Conservation (phyloP, 2,329 filamentous ascomycete species). For the Fusarium sp. region DNA sequence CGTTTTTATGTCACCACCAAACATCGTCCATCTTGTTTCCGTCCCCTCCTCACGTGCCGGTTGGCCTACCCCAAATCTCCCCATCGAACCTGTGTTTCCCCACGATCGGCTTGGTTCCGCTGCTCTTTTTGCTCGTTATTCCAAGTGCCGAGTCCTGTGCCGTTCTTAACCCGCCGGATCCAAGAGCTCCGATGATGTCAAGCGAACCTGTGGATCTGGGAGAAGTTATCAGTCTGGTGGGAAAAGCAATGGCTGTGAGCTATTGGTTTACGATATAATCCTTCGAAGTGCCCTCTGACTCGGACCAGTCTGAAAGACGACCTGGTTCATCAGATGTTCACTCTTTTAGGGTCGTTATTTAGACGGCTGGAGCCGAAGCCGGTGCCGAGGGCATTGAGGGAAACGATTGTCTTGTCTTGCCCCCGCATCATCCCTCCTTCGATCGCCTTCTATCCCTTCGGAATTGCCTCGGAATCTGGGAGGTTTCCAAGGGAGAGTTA, state of each 20-base stretch:
- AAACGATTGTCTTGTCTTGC: background rate
- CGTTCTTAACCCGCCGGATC: background rate
- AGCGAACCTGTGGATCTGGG: background rate
- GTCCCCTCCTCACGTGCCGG: slow-evolving; percentile 5
- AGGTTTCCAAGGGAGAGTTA: background rate
- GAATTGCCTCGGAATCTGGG: background rate
- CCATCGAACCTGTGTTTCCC: background rate
- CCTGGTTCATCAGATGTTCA: background rate
- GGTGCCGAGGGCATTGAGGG: slow-evolving; percentile 2
- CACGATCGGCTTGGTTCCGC: slow-evolving; percentile 3
- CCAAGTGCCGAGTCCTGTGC: slow-evolving; percentile 22
- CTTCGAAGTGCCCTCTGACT: background rate
- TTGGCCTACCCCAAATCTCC: slow-evolving; percentile 15
- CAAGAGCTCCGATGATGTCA: background rate
- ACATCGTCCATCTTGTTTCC: slow-evolving; percentile 8
- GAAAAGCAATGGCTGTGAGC: background rate
- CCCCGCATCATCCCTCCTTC: background rate
- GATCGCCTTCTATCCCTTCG: background rate
- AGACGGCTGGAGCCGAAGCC: background rate
- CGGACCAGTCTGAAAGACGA: background rate
- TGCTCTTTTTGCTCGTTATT: slow-evolving; percentile 1
- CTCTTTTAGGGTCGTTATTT: background rate
- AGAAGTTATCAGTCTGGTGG: background rate
- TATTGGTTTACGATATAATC: background rate
- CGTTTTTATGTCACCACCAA: slow-evolving; percentile 12